These are phyloP conservation scores for Xylariales sp. DNA, from an alignment of 2,329 filamentous ascomycete species.

Conservation along the genomic window DNA sequence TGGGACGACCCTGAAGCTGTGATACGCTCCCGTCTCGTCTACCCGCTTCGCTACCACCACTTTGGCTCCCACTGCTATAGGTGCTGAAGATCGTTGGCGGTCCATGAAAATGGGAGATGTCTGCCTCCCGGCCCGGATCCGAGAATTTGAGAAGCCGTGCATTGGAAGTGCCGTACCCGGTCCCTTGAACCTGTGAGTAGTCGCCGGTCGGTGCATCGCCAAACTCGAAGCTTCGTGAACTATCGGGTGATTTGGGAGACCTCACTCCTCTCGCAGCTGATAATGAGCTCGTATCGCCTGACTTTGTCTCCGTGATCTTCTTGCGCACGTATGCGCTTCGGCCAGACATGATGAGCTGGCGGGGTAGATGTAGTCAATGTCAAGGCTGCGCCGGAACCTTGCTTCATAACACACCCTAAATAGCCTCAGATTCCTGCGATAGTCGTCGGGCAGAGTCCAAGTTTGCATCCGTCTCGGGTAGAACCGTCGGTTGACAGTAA, in stretches of 20 bases:
- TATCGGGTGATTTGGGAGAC: conserved; percentile 28
- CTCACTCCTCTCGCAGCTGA: conserved; percentile 22
- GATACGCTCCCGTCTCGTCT: conserved; percentile 23
- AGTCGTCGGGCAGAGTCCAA: too few species aligned
- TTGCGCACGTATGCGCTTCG: conserved; percentile 55
- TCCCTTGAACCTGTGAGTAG: conserved; percentile 32
- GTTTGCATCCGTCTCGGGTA: too few species aligned
- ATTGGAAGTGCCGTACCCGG: conserved; percentile 38
- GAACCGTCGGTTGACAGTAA: neutral
- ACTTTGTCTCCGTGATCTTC: conserved; percentile 48
- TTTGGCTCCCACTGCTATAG: conserved; percentile 32
- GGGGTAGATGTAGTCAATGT: too few species aligned
- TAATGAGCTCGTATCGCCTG: conserved; percentile 23
- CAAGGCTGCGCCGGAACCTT: too few species aligned
- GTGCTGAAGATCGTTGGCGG: conserved; percentile 21
- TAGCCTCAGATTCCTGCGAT: too few species aligned
- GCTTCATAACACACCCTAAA: too few species aligned
- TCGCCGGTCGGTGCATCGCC: conserved; percentile 35
- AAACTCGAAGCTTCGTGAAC: conserved; percentile 28
- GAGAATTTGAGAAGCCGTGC: conserved; percentile 42
- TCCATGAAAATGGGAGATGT: conserved; percentile 18
- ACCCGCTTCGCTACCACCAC: conserved; percentile 32
- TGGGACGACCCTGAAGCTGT: conserved; percentile 23
- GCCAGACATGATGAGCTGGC: conserved; percentile 44
- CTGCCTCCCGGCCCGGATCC: conserved; percentile 31